Conservation (phyloP, 345 rosid genomes). For the Gossypium stocksii region DNA sequence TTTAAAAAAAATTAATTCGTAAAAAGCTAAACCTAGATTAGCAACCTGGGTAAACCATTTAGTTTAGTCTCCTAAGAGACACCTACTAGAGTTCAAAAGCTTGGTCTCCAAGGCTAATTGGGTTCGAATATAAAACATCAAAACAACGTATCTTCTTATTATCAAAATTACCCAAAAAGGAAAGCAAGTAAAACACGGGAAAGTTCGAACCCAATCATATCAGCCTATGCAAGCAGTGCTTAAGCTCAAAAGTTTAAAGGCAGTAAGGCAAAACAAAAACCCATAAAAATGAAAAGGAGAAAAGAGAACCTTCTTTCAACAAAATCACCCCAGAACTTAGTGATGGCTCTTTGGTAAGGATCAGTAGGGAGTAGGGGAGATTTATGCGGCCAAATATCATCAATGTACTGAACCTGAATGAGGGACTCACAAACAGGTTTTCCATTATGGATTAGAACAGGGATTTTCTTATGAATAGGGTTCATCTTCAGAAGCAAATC, state of each 20-base stretch:
- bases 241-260: no score
- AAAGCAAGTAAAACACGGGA: background rate
- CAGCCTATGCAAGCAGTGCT: background rate
- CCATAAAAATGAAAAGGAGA: background rate
- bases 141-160: no score
- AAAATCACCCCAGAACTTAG: constrained; percentile 14
- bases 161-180: no score
- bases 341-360: constrained; percentile 16
- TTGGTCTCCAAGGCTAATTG: no score
- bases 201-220: background rate
- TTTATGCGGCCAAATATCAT: constrained; percentile 12
- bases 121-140: no score
- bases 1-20: no score
- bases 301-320: background rate
- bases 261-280: no score
- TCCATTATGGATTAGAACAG: constrained; percentile 12
- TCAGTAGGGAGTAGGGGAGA: constrained; percentile 15
- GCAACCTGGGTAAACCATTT: no score
- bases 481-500: constrained; percentile 10
- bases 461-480: constrained; percentile 14
- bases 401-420: constrained; percentile 18
- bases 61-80: no score
- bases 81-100: no score
- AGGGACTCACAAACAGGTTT: constrained; percentile 21
- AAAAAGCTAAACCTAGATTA: no score